phyloP scores from a whole-genome alignment of 176 grass and related monocot genomes.

The Themeda triandra region DNA sequence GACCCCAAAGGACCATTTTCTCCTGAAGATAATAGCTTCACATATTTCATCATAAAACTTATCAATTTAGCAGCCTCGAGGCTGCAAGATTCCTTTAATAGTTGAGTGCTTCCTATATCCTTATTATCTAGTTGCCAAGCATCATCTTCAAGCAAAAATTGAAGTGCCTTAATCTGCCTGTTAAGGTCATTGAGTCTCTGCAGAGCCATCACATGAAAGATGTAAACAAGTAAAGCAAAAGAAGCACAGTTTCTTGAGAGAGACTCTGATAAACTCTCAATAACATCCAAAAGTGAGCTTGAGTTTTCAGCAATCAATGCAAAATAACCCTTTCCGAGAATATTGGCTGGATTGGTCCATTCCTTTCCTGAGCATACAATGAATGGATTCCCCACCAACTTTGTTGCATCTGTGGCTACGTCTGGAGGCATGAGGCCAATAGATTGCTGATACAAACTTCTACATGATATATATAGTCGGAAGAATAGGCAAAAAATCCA shows the following conservation, averaged over 20 bases:
- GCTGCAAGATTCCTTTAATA: conserved; percentile 36
- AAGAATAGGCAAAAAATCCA: conserved; percentile 73
- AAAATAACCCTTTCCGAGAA: conserved; percentile 68
- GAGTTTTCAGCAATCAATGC: conserved; percentile 69
- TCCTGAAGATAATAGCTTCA: conserved; percentile 41
- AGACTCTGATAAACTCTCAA: conserved; percentile 45
- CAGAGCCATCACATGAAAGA: conserved; percentile 60
- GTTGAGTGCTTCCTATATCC: conserved; percentile 26
- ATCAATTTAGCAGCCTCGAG: conserved; percentile 55
- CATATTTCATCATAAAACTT: conserved; percentile 62
- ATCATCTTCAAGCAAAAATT: conserved; percentile 61
- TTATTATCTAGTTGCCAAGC: conserved; percentile 25
- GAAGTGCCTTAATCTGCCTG: conserved; percentile 70
- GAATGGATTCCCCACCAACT: conserved; percentile 61
- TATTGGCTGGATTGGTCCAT: conserved; percentile 60
- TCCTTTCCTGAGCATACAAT: conserved; percentile 61
- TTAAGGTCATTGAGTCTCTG: conserved; percentile 85
- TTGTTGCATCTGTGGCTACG: conserved; percentile 67
- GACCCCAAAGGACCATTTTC: conserved; percentile 22
- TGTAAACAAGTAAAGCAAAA: conserved; percentile 55
- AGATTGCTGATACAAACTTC: conserved; percentile 72
- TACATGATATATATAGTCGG: conserved; percentile 64
- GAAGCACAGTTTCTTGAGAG: conserved; percentile 42
- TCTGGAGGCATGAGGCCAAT: conserved; percentile 81
- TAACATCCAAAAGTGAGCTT: conserved; percentile 55